phyloP scores from a whole-genome alignment of 2,329 filamentous ascomycete genomes.

The Pseudogymnoascus verrucosus region DNA sequence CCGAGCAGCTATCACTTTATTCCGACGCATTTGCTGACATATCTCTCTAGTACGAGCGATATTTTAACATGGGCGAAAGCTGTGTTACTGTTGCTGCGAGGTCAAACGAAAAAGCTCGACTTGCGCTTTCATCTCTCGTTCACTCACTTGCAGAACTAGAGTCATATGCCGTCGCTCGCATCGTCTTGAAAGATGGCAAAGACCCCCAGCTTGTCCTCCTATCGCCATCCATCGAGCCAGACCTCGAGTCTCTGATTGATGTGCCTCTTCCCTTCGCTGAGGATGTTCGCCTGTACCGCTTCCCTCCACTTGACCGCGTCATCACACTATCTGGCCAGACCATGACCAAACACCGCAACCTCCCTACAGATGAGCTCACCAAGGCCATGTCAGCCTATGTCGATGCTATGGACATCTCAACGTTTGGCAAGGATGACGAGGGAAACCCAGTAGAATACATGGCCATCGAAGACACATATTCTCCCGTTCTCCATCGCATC shows the following conservation, averaged over 20 bases:
- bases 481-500: conserved; percentile 79
- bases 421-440: conserved; percentile 63
- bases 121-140: conserved; percentile 83
- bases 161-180: conserved; percentile 75
- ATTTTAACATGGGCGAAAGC: conserved; percentile 74
- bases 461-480: conserved; percentile 72
- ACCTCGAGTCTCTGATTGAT: conserved; percentile 81
- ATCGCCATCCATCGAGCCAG: conserved; percentile 68
- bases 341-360: conserved; percentile 71
- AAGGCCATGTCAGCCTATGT: conserved; percentile 86
- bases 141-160: conserved; percentile 80
- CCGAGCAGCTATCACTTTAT: background rate
- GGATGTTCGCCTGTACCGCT: conserved; percentile 82
- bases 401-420: conserved; percentile 81
- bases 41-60: conserved; percentile 61
- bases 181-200: conserved; percentile 78
- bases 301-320: conserved; percentile 81
- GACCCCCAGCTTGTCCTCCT: conserved; percentile 71
- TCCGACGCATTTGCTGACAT: conserved; percentile 8
- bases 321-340: conserved; percentile 78
- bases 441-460: conserved; percentile 62
- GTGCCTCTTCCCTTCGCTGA: conserved; percentile 88
- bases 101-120: conserved; percentile 69
- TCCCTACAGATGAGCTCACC: conserved; percentile 67
- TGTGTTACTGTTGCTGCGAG: conserved; percentile 71